Percentiles rank a stretch among this genome's conserved stretches.
These are phyloP conservation scores for Penicillium sp. DNA, from an alignment of 2,329 filamentous ascomycete species.

Conservation along the genomic window DNA sequence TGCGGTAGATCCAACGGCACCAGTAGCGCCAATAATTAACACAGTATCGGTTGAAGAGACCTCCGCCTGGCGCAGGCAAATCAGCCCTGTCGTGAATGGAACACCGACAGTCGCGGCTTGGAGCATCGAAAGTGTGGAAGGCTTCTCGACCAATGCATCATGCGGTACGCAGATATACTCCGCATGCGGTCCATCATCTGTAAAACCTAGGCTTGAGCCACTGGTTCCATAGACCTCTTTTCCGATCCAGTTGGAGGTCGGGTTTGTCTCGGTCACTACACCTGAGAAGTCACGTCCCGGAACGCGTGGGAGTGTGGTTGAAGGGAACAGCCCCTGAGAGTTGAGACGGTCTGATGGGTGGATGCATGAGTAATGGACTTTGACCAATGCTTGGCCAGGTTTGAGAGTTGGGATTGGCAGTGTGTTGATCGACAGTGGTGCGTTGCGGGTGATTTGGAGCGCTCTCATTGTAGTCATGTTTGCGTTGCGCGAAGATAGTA, in stretches of 20 bases:
- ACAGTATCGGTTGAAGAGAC: conserved; percentile 27
- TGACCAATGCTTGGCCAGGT: conserved; percentile 26
- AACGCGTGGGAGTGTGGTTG: conserved; percentile 29
- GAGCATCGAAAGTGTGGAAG: conserved; percentile 17
- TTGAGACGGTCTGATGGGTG: conserved; percentile 36
- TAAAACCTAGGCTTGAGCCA: conserved; percentile 28
- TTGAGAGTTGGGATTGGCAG: conserved; percentile 19
- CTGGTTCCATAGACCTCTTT: conserved; percentile 34
- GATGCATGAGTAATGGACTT: conserved; percentile 29
- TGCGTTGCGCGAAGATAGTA: neutral
- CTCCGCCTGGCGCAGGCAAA: conserved; percentile 23
- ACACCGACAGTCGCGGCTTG: conserved; percentile 33
- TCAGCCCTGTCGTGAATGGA: conserved; percentile 28
- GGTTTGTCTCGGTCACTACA: conserved; percentile 22
- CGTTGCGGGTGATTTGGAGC: conserved; percentile 6
- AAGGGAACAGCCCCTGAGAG: conserved; percentile 33
- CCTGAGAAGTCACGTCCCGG: conserved; percentile 38
- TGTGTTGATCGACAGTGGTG: neutral
- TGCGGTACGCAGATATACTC: conserved; percentile 27
- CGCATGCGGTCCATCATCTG: conserved; percentile 29
- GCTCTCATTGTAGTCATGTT: conserved; percentile 11
- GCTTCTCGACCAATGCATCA: conserved; percentile 22
- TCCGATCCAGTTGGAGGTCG: conserved; percentile 21
- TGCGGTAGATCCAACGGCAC: conserved; percentile 30
- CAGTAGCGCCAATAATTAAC: conserved; percentile 31